Evolutionary conservation across 176 grass and related monocot species (phyloP), one percentile per base, ranked within the genome.

Genomic region (Triticum timopheevii): DNA sequence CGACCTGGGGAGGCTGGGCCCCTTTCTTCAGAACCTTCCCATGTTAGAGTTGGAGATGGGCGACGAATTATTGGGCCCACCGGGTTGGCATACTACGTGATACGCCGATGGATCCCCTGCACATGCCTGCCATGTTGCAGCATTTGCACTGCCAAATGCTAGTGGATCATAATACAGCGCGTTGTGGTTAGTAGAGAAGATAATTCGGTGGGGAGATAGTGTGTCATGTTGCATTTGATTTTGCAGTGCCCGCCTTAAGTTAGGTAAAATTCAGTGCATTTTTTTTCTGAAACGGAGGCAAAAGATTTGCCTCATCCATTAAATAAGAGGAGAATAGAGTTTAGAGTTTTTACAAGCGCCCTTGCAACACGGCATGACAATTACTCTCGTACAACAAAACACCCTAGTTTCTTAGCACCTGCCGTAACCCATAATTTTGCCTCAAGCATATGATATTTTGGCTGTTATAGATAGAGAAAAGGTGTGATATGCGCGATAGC

Each of bases 11-110:
- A 12, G 42, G 11, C 40, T 13, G 34, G 54, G 69, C 34, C 61
- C 76, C 50, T 58, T 84, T 91, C 80, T 82, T 91, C 76, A 89
- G 87, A 95, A 90, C 92, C 89, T 90, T 93, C 87, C 49, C 94
- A 91, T 84, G 94, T 95, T 93, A 84, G 67, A 74, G 45, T 6
- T 76, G 5, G 44, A 50, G 33, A 67, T 7, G 73, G 59, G 77
- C 22, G 13, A 64, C 4, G 22, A 35, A 86, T 83, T 86, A 80
- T 83, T 89, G 66, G 66, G 83, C 74, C 80, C 83, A 92, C 78
- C 44, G 78, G 67, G 79, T 22, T 67, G 84, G 74, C 87, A 71
- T 65, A 76, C 52, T 65, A 80, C 52, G 45, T 63, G 79, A 89
- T 70, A 86, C 49, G n/a, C 76, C 47, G 10, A 49, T 79, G 75